phyloP scores from a whole-genome alignment of 345 rosid species.

The Ceriops zippeliana region DNA sequence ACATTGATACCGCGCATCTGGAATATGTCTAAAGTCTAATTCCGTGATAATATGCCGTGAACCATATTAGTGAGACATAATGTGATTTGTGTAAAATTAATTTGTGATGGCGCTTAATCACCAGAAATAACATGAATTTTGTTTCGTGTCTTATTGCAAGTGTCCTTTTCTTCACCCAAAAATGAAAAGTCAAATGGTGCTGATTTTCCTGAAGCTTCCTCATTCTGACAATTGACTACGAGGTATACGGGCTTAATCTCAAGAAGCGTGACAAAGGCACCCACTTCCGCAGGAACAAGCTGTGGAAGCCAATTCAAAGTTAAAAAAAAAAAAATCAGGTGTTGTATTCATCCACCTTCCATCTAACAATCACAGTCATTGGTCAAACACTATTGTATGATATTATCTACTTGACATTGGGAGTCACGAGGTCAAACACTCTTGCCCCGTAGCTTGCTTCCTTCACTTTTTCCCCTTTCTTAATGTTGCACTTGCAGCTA shows the following conservation, averaged over 20 bases:
- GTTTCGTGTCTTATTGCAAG: too few relatives aligned
- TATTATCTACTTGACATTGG: conserved; percentile 8
- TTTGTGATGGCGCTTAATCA: too few relatives aligned
- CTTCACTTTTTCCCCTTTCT: conserved; percentile 6
- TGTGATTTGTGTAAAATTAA: too few relatives aligned
- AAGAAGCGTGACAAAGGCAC: neutral
- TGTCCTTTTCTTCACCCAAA: too few relatives aligned
- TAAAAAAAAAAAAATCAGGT: conserved; percentile 42
- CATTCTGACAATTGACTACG: conserved; percentile 24
- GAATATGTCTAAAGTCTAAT: too few relatives aligned
- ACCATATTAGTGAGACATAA: too few relatives aligned
- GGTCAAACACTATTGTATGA: conserved; percentile 36
- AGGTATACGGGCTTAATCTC: neutral
- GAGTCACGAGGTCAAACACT: conserved; percentile 6
- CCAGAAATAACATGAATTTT: too few relatives aligned
- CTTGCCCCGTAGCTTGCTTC: conserved; percentile 5
- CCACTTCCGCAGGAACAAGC: conserved; percentile 1
- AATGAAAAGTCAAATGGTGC: too few relatives aligned
- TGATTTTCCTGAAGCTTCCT: too few relatives aligned
- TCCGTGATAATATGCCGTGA: too few relatives aligned
- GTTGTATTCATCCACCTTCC: conserved; percentile 39
- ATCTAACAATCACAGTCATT: conserved; percentile 30
- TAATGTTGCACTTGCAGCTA: too few relatives aligned
- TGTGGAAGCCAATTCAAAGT: conserved; percentile 28
- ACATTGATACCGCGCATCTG: too few relatives aligned